A percentile compares a stretch with the other conserved stretches of the same genome.
Conservation (phyloP, 495 filamentous ascomycete species). For the Cercophora scortea region DNA sequence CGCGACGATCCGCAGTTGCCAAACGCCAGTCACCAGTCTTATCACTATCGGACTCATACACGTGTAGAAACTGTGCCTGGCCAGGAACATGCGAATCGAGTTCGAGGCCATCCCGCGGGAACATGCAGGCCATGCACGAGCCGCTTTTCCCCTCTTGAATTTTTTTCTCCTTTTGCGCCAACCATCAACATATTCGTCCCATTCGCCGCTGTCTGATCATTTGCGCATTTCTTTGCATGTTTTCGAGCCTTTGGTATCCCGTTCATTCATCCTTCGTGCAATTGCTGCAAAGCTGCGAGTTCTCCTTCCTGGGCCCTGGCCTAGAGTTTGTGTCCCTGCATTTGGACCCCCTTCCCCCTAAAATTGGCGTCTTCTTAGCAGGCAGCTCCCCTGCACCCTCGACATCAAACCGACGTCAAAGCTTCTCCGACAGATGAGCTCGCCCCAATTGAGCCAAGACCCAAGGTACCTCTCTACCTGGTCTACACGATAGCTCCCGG, state of each 20-base stretch:
- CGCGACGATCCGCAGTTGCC: too few relatives aligned
- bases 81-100: neutral
- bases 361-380: neutral
- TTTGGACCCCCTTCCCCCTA: neutral
- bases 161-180: neutral
- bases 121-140: neutral
- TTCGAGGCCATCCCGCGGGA: neutral
- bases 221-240: neutral
- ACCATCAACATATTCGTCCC: neutral
- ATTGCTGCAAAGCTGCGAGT: neutral
- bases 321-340: neutral
- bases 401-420: neutral
- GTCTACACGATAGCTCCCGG: too few relatives aligned
- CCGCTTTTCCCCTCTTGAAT: neutral
- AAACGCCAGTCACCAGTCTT: too few relatives aligned
- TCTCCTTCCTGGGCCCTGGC: neutral
- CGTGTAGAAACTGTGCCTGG: too few relatives aligned
- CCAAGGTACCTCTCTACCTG: too few relatives aligned
- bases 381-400: conserved; percentile 1
- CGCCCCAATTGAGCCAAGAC: neutral
- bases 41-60: too few relatives aligned
- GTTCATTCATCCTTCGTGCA: neutral
- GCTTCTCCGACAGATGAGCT: neutral
- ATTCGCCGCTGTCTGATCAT: neutral
- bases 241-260: too few relatives aligned